phyloP scores from a whole-genome alignment of 2,329 filamentous ascomycete species.

The Ophiognomonia clavigignenti-juglandacearum region DNA sequence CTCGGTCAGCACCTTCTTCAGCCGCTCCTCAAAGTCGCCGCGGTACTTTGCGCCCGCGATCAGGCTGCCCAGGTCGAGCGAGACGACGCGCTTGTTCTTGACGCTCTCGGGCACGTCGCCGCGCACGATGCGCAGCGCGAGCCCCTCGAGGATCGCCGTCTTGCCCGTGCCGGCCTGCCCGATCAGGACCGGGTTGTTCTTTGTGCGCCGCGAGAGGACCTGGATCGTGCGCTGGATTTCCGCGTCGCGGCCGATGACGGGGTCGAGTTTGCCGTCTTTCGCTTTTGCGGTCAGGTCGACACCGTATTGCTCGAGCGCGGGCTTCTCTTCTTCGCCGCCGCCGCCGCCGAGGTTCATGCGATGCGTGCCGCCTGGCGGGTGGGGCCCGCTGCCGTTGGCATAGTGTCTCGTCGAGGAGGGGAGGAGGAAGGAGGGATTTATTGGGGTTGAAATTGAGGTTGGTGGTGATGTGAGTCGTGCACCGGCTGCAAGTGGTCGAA shows the following conservation, averaged over 20 bases:
- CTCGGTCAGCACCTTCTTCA: slow-evolving; percentile 88
- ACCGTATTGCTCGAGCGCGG: slow-evolving; percentile 86
- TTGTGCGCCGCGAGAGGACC: slow-evolving; percentile 84
- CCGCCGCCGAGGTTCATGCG: slow-evolving; percentile 81
- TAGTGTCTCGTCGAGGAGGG: slow-evolving; percentile 44
- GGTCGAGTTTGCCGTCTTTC: slow-evolving; percentile 85
- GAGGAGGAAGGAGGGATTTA: slow-evolving; percentile 26
- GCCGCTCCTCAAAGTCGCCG: slow-evolving; percentile 90
- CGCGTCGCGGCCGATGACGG: slow-evolving; percentile 86
- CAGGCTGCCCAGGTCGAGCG: slow-evolving; percentile 82
- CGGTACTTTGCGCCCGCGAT: slow-evolving; percentile 95
- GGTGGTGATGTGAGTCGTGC: neutral
- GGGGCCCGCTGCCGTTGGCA: slow-evolving; percentile 69
- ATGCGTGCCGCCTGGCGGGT: slow-evolving; percentile 87
- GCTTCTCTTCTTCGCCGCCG: slow-evolving; percentile 69
- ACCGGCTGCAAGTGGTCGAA: slow-evolving; percentile 5
- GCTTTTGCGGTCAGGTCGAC: slow-evolving; percentile 84
- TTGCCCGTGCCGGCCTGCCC: slow-evolving; percentile 89
- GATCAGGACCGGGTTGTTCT: slow-evolving; percentile 95
- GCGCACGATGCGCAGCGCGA: slow-evolving; percentile 83
- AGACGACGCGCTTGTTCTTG: slow-evolving; percentile 87
- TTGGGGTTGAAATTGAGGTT: neutral
- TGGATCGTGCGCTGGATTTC: slow-evolving; percentile 96
- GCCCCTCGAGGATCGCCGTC: slow-evolving; percentile 85
- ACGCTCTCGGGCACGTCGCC: slow-evolving; percentile 95